Evolutionary conservation across 2,329 filamentous ascomycete genomes (phyloP), one percentile per base, ranked within the genome.

Genomic region (Pyrenophora seminiperda): DNA sequence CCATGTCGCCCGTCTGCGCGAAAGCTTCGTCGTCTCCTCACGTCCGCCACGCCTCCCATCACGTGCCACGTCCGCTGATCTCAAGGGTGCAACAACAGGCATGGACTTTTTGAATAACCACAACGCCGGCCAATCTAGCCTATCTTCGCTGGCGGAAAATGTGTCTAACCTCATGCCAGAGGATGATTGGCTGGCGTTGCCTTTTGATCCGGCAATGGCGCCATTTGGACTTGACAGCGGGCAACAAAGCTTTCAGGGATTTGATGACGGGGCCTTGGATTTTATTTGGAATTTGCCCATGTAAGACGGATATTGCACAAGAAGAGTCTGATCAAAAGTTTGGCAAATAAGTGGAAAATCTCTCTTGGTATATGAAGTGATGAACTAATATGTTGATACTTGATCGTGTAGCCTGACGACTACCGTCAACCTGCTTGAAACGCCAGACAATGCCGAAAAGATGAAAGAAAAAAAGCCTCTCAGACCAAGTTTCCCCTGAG

Each of bases 401-500:
- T 32, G 18, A 14, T 30, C 7, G 19, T 11, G 38, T 14, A 14
- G 38, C 7, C 10, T 19, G 32, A 40, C 34, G 10, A 27, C 24
- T 27, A 27, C 36, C 43, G 17, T 31, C 22, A 22, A 42, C 36
- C 29, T 45, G 42, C 42, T 24, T 14, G 20, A 18, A 29, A 17
- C 14, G 14, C 15, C 24, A 6, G 5, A 9, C 14, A 17, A 11
- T 18, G 18, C 30, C 17, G n/a, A 42, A 17, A 24, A 20, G n/a
- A 5, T 18, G 9, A 29, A n/a, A 27, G 5, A 14, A n/a, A 14
- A n/a, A n/a, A 19, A 13, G 7, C 4, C 19, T 1, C 14, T 61
- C 31, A 73, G 1, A 71, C 47, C 75, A 96, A 72, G 70, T 96
- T 97, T 1, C 93, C 92, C 47, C 92, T 81, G 73, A 88, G 80